phyloP scores from a whole-genome alignment of 2,329 filamentous ascomycete species.

The Hymenotorrendiella dingleyae region DNA sequence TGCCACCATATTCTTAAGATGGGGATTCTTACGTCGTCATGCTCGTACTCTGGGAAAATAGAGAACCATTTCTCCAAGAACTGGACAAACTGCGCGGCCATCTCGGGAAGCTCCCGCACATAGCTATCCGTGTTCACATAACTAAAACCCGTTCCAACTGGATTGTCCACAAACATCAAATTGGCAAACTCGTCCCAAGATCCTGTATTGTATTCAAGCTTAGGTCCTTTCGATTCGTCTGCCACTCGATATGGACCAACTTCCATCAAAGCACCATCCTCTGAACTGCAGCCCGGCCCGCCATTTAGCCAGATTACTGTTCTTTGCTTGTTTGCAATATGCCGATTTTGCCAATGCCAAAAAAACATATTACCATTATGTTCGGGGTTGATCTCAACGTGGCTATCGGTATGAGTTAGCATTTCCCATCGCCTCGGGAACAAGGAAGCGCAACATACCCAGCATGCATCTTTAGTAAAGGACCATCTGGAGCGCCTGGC shows the following conservation, averaged over 20 bases:
- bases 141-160: conserved; percentile 93
- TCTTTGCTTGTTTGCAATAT: conserved; percentile 85
- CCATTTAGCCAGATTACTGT: conserved; percentile 97
- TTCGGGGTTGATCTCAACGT: conserved; percentile 82
- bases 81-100: conserved; percentile 80
- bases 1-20: background rate
- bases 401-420: conserved; percentile 44
- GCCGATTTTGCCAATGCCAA: conserved; percentile 94
- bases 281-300: conserved; percentile 92
- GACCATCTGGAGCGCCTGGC: conserved; percentile 74
- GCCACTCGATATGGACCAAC: conserved; percentile 87
- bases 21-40: conserved; percentile 71
- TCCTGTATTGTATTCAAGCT: conserved; percentile 76
- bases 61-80: conserved; percentile 91
- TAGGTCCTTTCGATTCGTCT: conserved; percentile 51
- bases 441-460: conserved; percentile 55
- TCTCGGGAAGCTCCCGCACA: conserved; percentile 75
- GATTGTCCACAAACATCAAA: conserved; percentile 92
- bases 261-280: conserved; percentile 83
- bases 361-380: conserved; percentile 94
- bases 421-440: background rate
- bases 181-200: conserved; percentile 99
- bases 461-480: conserved; percentile 92
- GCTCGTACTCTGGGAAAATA: conserved; percentile 84
- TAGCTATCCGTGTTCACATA: conserved; percentile 89